These are phyloP conservation scores for Potentilla sterilis DNA, from an alignment of 306 rosid species.

Conservation along the genomic window DNA sequence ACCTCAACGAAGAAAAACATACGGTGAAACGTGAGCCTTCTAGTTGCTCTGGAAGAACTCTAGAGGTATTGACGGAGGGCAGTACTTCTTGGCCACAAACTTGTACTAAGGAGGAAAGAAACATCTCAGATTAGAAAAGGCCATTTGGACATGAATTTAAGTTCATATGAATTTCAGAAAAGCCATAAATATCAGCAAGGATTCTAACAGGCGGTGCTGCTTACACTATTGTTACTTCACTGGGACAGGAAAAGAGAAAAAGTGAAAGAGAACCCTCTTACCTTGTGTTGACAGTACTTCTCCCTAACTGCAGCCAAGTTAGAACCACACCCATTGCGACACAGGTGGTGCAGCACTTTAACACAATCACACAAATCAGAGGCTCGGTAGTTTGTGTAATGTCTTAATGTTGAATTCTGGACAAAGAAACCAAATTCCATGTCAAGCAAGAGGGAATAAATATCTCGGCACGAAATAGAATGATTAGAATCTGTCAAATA, in stretches of 20 bases:
- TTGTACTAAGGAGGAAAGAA: slow-evolving; percentile 46
- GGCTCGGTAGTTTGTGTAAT: slow-evolving; percentile 60
- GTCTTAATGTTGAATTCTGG: slow-evolving; percentile 65
- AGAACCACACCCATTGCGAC: slow-evolving; percentile 36
- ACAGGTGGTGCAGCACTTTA: slow-evolving; percentile 60
- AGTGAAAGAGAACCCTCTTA: slow-evolving; percentile 23
- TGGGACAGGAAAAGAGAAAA: background rate
- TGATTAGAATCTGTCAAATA: slow-evolving; percentile 8
- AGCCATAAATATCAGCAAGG: background rate
- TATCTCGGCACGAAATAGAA: slow-evolving; percentile 10
- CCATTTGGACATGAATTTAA: background rate
- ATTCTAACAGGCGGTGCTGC: background rate
- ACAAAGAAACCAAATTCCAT: slow-evolving; percentile 11
- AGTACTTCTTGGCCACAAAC: slow-evolving; percentile 60
- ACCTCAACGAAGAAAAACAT: slow-evolving; percentile 14
- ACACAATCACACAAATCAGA: slow-evolving; percentile 69
- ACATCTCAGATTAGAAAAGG: slow-evolving; percentile 2
- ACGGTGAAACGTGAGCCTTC: slow-evolving; percentile 3
- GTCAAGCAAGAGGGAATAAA: slow-evolving; percentile 11
- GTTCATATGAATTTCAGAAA: background rate
- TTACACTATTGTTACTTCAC: background rate
- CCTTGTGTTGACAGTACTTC: slow-evolving; percentile 76
- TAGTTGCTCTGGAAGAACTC: slow-evolving; percentile 43
- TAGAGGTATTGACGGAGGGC: slow-evolving; percentile 46
- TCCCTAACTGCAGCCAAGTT: slow-evolving; percentile 53